These are phyloP conservation scores for Avena atlantica DNA, from an alignment of 176 grass and related monocot species.

Conservation along the genomic window DNA sequence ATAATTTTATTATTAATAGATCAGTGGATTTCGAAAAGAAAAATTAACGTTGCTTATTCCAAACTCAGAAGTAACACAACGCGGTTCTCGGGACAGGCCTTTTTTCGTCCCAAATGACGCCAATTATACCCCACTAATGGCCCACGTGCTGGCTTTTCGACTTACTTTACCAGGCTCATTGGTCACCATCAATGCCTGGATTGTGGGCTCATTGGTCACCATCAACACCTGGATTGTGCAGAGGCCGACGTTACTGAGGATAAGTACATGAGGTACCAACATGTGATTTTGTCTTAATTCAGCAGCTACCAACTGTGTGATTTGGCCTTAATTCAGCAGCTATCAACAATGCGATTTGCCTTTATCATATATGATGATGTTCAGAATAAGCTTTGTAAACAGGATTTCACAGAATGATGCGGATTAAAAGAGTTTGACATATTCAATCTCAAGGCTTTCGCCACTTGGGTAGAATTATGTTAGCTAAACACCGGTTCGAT, in stretches of 20 bases:
- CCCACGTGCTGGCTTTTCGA: not conserved
- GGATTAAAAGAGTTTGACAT: slow-evolving; percentile 20
- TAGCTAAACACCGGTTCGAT: slow-evolving; percentile 57
- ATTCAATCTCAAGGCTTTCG: slow-evolving; percentile 49
- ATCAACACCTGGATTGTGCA: no score
- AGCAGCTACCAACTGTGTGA: not conserved
- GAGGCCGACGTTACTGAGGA: not conserved
- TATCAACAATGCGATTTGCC: not conserved
- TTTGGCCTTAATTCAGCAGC: not conserved
- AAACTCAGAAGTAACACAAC: no score
- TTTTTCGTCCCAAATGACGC: not conserved
- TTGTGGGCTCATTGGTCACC: no score
- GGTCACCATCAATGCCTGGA: no score
- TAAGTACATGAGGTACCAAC: not conserved
- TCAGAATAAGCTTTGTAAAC: not conserved
- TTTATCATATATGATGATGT: not conserved
- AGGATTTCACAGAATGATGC: not conserved
- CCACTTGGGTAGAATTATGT: slow-evolving; percentile 61
- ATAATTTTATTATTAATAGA: no score
- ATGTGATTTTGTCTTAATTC: not conserved
- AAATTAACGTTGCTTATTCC: no score
- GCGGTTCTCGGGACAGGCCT: not conserved
- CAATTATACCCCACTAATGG: not conserved
- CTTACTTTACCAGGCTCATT: not conserved
- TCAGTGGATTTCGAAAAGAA: no score